Conservation (phyloP, 306 rosid genomes). For the Hylodesmum podocarpum region DNA sequence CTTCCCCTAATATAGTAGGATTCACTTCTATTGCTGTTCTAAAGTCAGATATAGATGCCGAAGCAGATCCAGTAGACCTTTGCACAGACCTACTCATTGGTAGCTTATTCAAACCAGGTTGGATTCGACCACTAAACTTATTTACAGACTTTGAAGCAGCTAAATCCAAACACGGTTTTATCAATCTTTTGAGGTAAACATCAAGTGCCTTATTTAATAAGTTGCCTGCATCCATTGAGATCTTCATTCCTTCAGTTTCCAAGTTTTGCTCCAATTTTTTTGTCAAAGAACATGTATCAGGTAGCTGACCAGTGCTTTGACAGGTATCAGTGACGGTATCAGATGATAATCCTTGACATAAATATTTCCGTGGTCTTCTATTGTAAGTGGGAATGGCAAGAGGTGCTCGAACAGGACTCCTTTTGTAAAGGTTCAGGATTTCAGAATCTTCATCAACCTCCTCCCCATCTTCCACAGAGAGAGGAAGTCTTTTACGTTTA, state of each 20-base stretch:
- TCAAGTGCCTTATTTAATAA: slow-evolving; percentile 59
- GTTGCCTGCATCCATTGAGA: slow-evolving; percentile 52
- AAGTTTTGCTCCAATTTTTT: slow-evolving; percentile 55
- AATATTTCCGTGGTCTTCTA: slow-evolving; percentile 30
- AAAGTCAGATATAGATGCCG: slow-evolving; percentile 52
- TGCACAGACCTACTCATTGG: slow-evolving; percentile 33
- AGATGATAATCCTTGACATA: slow-evolving; percentile 20
- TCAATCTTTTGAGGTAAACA: slow-evolving; percentile 63
- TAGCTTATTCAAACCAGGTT: slow-evolving; percentile 33
- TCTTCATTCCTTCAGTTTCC: slow-evolving; percentile 52
- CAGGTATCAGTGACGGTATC: slow-evolving; percentile 38
- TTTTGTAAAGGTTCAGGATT: slow-evolving; percentile 17
- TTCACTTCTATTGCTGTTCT: slow-evolving; percentile 59
- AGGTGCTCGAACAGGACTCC: slow-evolving; percentile 61
- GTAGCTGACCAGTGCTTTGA: slow-evolving; percentile 46
- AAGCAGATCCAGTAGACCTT: slow-evolving; percentile 37
- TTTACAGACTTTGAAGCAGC: slow-evolving; percentile 42
- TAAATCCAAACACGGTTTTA: slow-evolving; percentile 65
- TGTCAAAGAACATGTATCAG: slow-evolving; percentile 51
- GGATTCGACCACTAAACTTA: slow-evolving; percentile 26
- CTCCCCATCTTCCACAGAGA: slow-evolving; percentile 56
- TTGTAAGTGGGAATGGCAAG: slow-evolving; percentile 52
- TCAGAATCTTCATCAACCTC: slow-evolving; percentile 62
- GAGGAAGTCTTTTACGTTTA: slow-evolving; percentile 45
- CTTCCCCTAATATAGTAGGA: slow-evolving; percentile 61